These are phyloP conservation scores for Xanthoconium separans DNA, from an alignment of 1,284 basidiomycete species.

Conservation along the genomic window DNA sequence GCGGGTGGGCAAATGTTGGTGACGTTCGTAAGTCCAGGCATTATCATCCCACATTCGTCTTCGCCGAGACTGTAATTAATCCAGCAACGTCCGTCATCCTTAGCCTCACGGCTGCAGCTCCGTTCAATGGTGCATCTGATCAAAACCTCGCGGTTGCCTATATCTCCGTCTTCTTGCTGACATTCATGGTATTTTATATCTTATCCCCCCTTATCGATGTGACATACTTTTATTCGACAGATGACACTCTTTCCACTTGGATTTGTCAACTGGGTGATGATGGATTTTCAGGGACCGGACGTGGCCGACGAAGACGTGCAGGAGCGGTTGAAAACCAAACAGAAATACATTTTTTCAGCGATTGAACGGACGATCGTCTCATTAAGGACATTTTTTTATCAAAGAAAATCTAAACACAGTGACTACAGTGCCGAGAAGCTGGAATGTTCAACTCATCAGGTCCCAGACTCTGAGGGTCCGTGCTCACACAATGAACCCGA, in stretches of 20 bases:
- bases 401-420: not conserved
- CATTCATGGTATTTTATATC: slow-evolving; percentile 39
- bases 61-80: not conserved
- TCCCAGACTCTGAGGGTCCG: not conserved
- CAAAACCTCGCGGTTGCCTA: slow-evolving; percentile 64
- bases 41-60: not conserved
- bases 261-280: slow-evolving; percentile 48
- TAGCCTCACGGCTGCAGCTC: slow-evolving; percentile 50
- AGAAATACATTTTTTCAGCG: slow-evolving; percentile 23
- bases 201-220: not conserved
- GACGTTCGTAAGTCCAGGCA: slow-evolving; percentile 60
- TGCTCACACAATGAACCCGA: not conserved
- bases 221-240: slow-evolving; percentile 32
- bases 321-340: slow-evolving; percentile 36
- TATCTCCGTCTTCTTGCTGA: slow-evolving; percentile 45
- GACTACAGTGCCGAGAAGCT: slow-evolving; percentile 11
- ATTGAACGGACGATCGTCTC: slow-evolving; percentile 9
- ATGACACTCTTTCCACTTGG: slow-evolving; percentile 65
- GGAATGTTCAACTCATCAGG: not conserved
- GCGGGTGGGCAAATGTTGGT: slow-evolving; percentile 63
- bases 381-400: not conserved
- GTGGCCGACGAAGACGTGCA: slow-evolving; percentile 53
- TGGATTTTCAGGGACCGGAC: slow-evolving; percentile 64
- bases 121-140: slow-evolving; percentile 52
- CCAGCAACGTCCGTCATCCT: slow-evolving; percentile 61